Conservation (phyloP, 1,284 basidiomycete species). For the Coniferiporia sulphurascens region DNA sequence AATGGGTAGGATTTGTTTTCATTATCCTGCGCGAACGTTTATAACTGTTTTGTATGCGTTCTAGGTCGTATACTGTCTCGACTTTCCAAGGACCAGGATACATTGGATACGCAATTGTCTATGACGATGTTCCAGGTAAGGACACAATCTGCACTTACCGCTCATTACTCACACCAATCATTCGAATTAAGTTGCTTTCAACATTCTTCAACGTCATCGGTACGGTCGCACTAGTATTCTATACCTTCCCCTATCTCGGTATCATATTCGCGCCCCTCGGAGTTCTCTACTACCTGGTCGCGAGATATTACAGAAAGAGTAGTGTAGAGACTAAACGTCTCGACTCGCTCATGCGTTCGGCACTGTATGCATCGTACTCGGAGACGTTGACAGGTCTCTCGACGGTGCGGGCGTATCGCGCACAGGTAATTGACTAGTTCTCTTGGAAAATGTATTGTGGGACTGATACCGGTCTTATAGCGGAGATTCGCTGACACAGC, state of each 20-base stretch:
- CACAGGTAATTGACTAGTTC: slow-evolving; percentile 26
- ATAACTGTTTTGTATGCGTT: slow-evolving; percentile 26
- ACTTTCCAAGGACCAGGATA: slow-evolving; percentile 61
- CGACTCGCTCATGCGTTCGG: slow-evolving; percentile 64
- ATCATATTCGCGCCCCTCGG: slow-evolving; percentile 52
- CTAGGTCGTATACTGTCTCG: slow-evolving; percentile 54
- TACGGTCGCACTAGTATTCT: slow-evolving; percentile 55
- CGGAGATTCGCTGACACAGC: slow-evolving; percentile 41
- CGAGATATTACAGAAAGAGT: slow-evolving; percentile 49
- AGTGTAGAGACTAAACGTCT: slow-evolving; percentile 66
- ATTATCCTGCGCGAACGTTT: slow-evolving; percentile 20
- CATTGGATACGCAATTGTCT: slow-evolving; percentile 47
- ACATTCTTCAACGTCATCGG: slow-evolving; percentile 48
- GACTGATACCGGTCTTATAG: slow-evolving; percentile 15
- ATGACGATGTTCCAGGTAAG: slow-evolving; percentile 32
- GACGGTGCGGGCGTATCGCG: slow-evolving; percentile 60
- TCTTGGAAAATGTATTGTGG: background rate
- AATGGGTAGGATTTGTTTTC: slow-evolving; percentile 41
- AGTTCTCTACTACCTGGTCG: slow-evolving; percentile 44
- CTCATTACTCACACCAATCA: background rate
- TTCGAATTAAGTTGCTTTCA: slow-evolving; percentile 36
- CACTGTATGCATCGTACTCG: slow-evolving; percentile 53
- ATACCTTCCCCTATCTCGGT: slow-evolving; percentile 58
- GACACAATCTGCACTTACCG: slow-evolving; percentile 13
- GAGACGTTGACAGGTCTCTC: slow-evolving; percentile 61